Conservation (phyloP, 345 rosid species). For the Gossypium arboreum region DNA sequence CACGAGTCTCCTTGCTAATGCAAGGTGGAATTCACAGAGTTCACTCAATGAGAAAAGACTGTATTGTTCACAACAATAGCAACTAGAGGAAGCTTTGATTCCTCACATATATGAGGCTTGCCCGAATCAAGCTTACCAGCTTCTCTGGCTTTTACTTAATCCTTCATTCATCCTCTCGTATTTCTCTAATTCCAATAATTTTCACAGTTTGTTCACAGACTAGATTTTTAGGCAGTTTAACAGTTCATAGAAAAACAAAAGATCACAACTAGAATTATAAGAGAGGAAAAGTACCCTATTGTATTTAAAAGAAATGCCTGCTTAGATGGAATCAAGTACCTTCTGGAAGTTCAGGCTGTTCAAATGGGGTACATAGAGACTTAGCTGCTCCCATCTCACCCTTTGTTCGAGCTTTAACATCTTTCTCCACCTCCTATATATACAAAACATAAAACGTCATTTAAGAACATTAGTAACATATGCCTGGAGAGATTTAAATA, state of each 20-base stretch:
- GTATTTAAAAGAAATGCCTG: neutral
- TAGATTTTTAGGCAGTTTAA: neutral
- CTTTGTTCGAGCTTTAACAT: constrained; percentile 79
- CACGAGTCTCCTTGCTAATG: neutral
- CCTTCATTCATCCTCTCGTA: neutral
- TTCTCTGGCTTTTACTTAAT: neutral
- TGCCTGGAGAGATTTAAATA: neutral
- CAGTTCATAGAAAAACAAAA: neutral
- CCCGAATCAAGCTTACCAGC: neutral
- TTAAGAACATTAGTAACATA: neutral
- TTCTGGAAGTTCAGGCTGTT: constrained; percentile 87
- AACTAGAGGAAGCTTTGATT: neutral
- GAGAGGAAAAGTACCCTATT: neutral
- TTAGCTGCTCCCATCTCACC: constrained; percentile 95
- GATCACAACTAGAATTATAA: neutral
- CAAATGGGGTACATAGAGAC: constrained; percentile 87
- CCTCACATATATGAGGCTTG: neutral
- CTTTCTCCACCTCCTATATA: constrained; percentile 82
- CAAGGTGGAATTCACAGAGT: neutral
- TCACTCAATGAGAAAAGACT: neutral
- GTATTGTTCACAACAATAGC: neutral
- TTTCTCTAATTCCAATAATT: constrained; percentile 1
- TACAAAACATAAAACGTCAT: neutral
- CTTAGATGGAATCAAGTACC: constrained; percentile 28
- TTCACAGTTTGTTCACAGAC: neutral